Base-by-base conservation (phyloP, 1,284 basidiomycete species). In the Kwoniella shivajii region DNA sequence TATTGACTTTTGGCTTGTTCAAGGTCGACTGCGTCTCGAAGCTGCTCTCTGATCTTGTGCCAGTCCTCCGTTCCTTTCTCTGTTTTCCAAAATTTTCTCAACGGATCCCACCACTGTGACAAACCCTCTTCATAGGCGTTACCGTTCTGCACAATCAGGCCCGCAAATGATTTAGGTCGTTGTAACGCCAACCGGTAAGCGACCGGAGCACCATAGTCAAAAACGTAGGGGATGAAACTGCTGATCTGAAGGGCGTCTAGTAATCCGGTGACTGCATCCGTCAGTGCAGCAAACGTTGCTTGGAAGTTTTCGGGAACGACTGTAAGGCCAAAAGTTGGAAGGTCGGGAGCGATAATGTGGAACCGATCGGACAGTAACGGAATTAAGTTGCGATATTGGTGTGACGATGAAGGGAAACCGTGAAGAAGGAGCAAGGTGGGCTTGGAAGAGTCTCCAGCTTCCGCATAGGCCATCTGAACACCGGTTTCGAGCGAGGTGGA, bases 291-390 rank as follows among this genome's bases (percentile, higher is more conserved):
- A 65, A 83, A 83, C 0, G 75, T 80, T 62, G 80, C 80, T 24
- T 56, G 49, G 58, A 80, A 81, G 22, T 61, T 65, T 5, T 59
- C 65, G 0, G 81, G 79, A 9, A 79, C 75, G 27, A 60, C 69
- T 6, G 83, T 83, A 65, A 81, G 80, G 13, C 83, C 82, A 57
- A 80, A 83, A 0, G 80, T 82, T 0, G 82, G 81, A 6, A 83
- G 67, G 62, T 84, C 83, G 30, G 83, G 82, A 0, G 82, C 80
- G 48, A 82, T 66, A 30, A 83, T 77, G 31, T 75, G 78, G 71
- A 82, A 82, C 9, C 34, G 13, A 44, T 78, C 48, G 0, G 80
- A 74, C 6, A 83, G 75, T 22, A 69, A 67, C 0, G 79, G 77
- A 54, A 83, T 81, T 48, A 84, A 76, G 63, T 81, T 73, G 16